Conservation (phyloP, 345 rosid species). For the Populus pruinosa region DNA sequence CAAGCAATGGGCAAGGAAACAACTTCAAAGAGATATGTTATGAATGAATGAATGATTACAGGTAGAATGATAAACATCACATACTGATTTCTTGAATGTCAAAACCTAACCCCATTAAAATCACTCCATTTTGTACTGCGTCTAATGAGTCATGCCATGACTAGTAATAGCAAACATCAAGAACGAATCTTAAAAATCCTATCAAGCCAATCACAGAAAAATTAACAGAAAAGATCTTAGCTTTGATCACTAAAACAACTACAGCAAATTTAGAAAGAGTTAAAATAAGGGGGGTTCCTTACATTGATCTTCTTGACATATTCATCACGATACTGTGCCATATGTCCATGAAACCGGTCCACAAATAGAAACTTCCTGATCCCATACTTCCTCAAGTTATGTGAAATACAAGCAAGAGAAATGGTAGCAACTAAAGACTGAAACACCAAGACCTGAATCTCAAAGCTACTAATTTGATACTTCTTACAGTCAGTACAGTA, state of each 20-base stretch:
- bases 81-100: no score
- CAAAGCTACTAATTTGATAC: slow-evolving; percentile 25
- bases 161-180: background rate
- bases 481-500: slow-evolving; percentile 13
- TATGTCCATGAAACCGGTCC: slow-evolving; percentile 30
- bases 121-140: background rate
- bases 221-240: background rate
- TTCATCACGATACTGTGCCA: slow-evolving; percentile 18
- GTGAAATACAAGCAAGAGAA: slow-evolving; percentile 34
- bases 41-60: no score
- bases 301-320: slow-evolving; percentile 31
- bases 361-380: slow-evolving; percentile 38
- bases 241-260: background rate
- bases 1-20: background rate
- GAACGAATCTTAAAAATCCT: no score
- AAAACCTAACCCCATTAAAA: no score
- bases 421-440: slow-evolving; percentile 32
- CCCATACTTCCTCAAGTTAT: slow-evolving; percentile 36
- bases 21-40: background rate
- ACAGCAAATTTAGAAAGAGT: background rate
- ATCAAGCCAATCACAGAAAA: background rate
- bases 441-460: slow-evolving; percentile 29
- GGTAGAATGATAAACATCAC: background rate
- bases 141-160: background rate
- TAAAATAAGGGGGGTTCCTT: background rate